Evolutionary conservation across 495 filamentous ascomycete species (phyloP).

Genomic region (Annulohypoxylon maeteangense): DNA sequence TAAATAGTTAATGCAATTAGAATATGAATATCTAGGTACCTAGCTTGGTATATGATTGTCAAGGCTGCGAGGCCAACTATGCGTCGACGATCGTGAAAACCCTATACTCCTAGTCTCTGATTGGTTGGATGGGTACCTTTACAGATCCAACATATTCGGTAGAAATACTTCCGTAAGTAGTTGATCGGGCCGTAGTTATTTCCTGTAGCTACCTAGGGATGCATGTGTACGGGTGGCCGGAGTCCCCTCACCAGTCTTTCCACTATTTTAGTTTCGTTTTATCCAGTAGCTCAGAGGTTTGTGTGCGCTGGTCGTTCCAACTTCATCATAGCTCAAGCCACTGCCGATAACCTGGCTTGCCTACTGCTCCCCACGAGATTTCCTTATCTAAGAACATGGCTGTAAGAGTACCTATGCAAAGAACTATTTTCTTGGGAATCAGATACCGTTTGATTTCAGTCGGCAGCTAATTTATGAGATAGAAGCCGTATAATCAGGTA

Average conservation of each 20-base stretch:
- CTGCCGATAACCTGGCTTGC: background rate
- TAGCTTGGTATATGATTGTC: background rate
- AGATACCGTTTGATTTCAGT: background rate
- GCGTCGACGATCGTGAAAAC: conserved; percentile 20
- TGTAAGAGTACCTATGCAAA: conserved; percentile 27
- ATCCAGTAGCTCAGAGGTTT: background rate
- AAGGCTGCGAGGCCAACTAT: conserved; percentile 4
- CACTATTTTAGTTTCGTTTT: conserved; percentile 24
- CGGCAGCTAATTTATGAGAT: background rate
- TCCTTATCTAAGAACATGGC: conserved; percentile 35
- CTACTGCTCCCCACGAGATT: conserved; percentile 8
- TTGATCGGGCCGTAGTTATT: conserved; percentile 23
- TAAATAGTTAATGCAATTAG: background rate
- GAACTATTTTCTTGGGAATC: background rate
- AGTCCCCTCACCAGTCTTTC: conserved; percentile 24
- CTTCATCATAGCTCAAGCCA: background rate
- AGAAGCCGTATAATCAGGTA: conserved; percentile 68
- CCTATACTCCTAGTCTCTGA: conserved; percentile 19
- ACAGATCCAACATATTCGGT: conserved; percentile 29
- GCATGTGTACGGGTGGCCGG: conserved; percentile 7
- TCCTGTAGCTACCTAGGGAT: conserved; percentile 4
- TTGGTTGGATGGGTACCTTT: conserved; percentile 15
- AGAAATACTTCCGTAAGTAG: conserved; percentile 27
- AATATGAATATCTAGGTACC: conserved; percentile 5
- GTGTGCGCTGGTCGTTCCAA: conserved; percentile 12